Percentiles rank a stretch among this genome's conserved stretches.
phyloP scores from a whole-genome alignment of 176 grass and related monocot genomes.

The Oryza meridionalis region DNA sequence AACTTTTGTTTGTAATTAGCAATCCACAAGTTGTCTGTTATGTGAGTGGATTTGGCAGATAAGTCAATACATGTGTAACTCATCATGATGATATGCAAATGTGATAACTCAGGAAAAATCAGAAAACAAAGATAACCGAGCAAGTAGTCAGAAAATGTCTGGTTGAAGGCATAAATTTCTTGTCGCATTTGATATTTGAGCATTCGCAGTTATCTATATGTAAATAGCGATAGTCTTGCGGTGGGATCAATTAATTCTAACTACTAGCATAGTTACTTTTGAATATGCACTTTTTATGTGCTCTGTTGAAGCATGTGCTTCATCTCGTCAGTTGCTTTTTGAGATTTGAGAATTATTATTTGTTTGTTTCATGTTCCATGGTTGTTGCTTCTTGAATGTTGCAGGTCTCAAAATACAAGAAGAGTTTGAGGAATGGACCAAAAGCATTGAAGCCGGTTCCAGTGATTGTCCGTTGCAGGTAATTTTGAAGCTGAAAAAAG shows the following conservation, averaged over 20 bases:
- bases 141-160: neutral
- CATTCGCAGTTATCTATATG: neutral
- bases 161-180: neutral
- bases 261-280: neutral
- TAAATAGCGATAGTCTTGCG: neutral
- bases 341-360: neutral
- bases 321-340: neutral
- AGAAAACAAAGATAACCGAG: neutral
- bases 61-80: neutral
- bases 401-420: constrained; percentile 84
- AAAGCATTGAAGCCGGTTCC: constrained; percentile 91
- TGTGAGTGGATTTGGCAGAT: neutral
- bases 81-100: neutral
- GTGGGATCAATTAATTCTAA: neutral
- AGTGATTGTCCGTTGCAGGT: constrained; percentile 95
- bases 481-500: constrained; percentile 25
- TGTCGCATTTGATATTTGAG: neutral
- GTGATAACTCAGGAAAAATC: neutral
- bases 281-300: neutral
- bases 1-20: neutral
- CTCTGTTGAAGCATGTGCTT: neutral
- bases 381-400: neutral
- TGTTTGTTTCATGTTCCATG: neutral
- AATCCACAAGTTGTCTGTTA: neutral
- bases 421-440: constrained; percentile 84